phyloP scores from a whole-genome alignment of 352 stramenopile species.

The Phytophthora idaei region DNA sequence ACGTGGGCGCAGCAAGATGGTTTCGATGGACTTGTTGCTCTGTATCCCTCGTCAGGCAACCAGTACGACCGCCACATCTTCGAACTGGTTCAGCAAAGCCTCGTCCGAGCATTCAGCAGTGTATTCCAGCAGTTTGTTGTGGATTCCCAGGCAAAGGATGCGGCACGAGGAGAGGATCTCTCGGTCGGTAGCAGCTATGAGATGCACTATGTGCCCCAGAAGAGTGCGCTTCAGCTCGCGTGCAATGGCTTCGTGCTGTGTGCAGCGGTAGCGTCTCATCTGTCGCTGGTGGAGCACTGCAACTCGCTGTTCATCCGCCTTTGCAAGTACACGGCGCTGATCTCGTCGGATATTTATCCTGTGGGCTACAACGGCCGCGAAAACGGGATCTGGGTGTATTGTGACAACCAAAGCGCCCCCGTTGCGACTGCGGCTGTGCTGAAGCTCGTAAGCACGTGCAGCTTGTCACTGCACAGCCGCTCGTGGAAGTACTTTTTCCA shows the following conservation, averaged over 20 bases:
- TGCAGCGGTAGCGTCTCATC: slow-evolving; percentile 59
- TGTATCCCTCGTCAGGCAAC: slow-evolving; percentile 33
- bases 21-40: slow-evolving; percentile 15
- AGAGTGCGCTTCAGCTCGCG: slow-evolving; percentile 73
- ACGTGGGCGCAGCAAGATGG: slow-evolving; percentile 13
- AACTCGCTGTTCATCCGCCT: slow-evolving; percentile 69
- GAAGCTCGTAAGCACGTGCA: slow-evolving; percentile 70
- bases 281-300: slow-evolving; percentile 58
- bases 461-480: slow-evolving; percentile 48
- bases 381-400: slow-evolving; percentile 67
- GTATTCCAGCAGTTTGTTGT: slow-evolving; percentile 80
- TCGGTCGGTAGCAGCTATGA: slow-evolving; percentile 33
- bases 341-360: slow-evolving; percentile 64
- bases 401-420: slow-evolving; percentile 69
- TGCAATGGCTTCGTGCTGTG: slow-evolving; percentile 80
- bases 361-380: slow-evolving; percentile 60
- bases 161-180: slow-evolving; percentile 28
- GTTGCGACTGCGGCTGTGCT: slow-evolving; percentile 73
- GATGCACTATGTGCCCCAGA: slow-evolving; percentile 69
- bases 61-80: slow-evolving; percentile 81
- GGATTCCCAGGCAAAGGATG: slow-evolving; percentile 57
- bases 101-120: slow-evolving; percentile 65
- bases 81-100: slow-evolving; percentile 54
- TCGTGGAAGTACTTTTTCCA: slow-evolving; percentile 77
- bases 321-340: slow-evolving; percentile 68